phyloP scores from a whole-genome alignment of 345 rosid species.

The Carallia brachiata region DNA sequence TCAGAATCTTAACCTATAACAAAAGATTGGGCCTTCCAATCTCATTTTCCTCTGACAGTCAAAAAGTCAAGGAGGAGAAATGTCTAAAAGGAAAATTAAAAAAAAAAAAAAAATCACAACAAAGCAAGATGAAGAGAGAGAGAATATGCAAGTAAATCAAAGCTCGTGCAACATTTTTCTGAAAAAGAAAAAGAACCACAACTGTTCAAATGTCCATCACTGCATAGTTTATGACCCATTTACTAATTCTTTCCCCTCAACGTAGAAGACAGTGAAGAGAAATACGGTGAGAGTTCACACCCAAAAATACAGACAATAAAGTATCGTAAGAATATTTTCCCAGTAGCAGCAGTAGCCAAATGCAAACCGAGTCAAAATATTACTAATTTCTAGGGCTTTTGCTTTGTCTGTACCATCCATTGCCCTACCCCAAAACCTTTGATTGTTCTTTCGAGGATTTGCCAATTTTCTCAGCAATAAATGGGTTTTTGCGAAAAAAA shows the following conservation, averaged over 20 bases:
- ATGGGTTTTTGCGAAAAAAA: conserved; percentile 14
- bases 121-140: conserved; percentile 12
- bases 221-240: conserved; percentile 18
- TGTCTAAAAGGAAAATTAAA: conserved; percentile 5
- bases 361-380: too few relatives aligned
- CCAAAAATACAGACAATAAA: conserved; percentile 3
- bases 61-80: conserved; percentile 12
- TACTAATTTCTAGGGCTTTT: background rate
- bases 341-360: too few relatives aligned
- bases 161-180: conserved; percentile 8
- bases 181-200: conserved; percentile 21
- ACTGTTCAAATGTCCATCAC: conserved; percentile 24
- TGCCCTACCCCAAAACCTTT: conserved; percentile 19
- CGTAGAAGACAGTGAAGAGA: background rate
- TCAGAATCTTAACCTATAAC: conserved; percentile 52
- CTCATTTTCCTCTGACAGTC: conserved; percentile 41
- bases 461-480: conserved; percentile 19
- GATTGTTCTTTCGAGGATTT: conserved; percentile 21
- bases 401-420: conserved; percentile 14
- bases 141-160: conserved; percentile 10
- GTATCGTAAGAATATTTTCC: background rate
- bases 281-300: conserved; percentile 10
- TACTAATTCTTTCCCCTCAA: background rate
- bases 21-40: conserved; percentile 39
- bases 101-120: conserved; percentile 20